Conservation (phyloP, 371 early-diverging fungal genomes). For the Rhizopus delemar region DNA sequence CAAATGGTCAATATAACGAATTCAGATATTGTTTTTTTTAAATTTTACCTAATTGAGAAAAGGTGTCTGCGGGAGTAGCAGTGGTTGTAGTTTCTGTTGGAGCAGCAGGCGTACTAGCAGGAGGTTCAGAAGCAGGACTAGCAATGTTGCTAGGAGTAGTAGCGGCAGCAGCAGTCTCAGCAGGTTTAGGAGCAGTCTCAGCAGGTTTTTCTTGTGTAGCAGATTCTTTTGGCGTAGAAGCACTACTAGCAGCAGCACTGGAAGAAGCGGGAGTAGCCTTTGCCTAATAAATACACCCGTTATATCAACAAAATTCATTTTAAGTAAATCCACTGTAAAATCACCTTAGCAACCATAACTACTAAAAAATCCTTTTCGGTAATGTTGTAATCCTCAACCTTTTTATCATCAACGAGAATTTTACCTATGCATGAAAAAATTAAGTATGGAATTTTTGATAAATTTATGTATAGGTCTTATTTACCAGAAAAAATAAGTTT, state of each 20-base stretch:
- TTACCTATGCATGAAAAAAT: constrained; percentile 65
- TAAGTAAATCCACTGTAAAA: no score
- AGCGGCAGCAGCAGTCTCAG: constrained; percentile 34
- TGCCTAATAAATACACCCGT: constrained; percentile 37
- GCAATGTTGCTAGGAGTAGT: constrained; percentile 35
- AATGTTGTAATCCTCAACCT: constrained; percentile 78
- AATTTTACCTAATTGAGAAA: constrained; percentile 22
- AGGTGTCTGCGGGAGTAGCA: constrained; percentile 7
- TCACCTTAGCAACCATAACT: constrained; percentile 90
- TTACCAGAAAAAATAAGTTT: constrained; percentile 87
- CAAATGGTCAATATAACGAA: constrained; percentile 1
- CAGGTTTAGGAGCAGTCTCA: constrained; percentile 28
- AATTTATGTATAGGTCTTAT: background rate
- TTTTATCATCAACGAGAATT: constrained; percentile 79
- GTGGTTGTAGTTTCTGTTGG: constrained; percentile 10
- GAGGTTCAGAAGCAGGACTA: constrained; percentile 33
- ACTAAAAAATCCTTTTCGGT: constrained; percentile 92
- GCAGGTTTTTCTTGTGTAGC: constrained; percentile 9
- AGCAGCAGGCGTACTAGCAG: constrained; percentile 21
- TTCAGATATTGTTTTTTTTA: background rate
- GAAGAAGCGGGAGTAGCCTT: constrained; percentile 52
- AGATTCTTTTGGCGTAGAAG: constrained; percentile 17
- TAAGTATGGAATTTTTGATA: background rate
- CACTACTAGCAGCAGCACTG: constrained; percentile 22
- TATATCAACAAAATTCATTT: background rate